A percentile compares a stretch with the other conserved stretches of the same genome.
These are phyloP conservation scores for Arthrobotrys sphaeroides DNA, from an alignment of 2,329 filamentous ascomycete species.

Conservation along the genomic window DNA sequence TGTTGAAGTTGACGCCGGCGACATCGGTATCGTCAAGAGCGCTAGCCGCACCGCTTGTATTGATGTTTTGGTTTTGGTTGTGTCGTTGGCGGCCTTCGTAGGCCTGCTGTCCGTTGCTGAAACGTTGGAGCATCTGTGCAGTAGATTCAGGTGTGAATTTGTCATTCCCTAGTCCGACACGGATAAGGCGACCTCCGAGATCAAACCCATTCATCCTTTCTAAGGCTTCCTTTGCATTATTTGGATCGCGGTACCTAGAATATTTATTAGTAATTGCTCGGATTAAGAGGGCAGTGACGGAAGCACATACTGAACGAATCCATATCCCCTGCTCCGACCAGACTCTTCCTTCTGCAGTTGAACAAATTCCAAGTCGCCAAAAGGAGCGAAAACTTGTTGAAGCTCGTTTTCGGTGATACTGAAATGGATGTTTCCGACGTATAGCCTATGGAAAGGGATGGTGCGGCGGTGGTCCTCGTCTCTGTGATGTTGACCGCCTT, in stretches of 20 bases:
- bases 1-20: conserved; percentile 98
- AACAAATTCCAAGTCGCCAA: conserved; percentile 96
- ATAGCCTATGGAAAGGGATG: conserved; percentile 95
- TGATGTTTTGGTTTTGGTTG: conserved; percentile 75
- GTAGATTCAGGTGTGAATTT: conserved; percentile 99
- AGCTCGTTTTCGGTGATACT: conserved; percentile 97
- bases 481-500: conserved; percentile 44
- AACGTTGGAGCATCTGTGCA: conserved; percentile 88
- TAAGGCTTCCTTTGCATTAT: conserved; percentile 89
- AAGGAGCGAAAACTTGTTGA: conserved; percentile 95
- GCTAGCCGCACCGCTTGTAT: conserved; percentile 77
- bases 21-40: conserved; percentile 98
- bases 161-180: conserved; percentile 99
- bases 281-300: not conserved
- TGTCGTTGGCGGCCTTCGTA: conserved; percentile 72
- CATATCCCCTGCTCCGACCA: conserved; percentile 90
- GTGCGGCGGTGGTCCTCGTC: conserved; percentile 46
- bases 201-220: conserved; percentile 99
- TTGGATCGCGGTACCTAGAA: conserved; percentile 84
- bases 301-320: conserved; percentile 90
- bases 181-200: conserved; percentile 93
- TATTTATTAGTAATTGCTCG: conserved; percentile 56
- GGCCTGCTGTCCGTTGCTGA: conserved; percentile 77
- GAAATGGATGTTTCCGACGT: conserved; percentile 99
- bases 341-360: conserved; percentile 96